Base-by-base conservation (phyloP, 1,284 basidiomycete genomes). In the Heterobasidion occidentale region DNA sequence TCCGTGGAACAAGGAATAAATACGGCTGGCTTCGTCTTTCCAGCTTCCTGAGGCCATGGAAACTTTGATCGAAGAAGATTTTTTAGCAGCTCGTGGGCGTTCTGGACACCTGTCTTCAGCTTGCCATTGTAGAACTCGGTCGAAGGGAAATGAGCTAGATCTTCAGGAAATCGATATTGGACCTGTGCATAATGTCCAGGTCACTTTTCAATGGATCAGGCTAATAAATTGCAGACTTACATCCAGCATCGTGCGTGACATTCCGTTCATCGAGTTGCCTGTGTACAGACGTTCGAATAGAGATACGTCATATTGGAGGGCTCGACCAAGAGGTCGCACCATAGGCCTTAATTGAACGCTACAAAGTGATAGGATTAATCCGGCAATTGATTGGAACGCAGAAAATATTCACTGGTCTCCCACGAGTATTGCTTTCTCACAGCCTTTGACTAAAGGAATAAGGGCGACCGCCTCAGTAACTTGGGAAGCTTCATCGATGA, bases 401-500 rank as follows among this genome's bases (percentile, higher is more conserved):
- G 36, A 52, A 14, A 8, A 9, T 33, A 70, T 81, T 70, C 60
- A 86, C 84, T 86, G 84, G 62, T 86, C 83, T 5, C 84, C 84
- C 7, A 86, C 84, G 15, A 86, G 68, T 6, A 86, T 76, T 0
- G 79, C 83, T 36, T 74, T 70, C 51, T 70, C 65, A 46, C 79
- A 77, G 1, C 82, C 83, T 64, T 86, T 86, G 9, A 84, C 81
- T 3, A 86, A 69, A 1, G 84, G 83, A 47, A 86, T 84, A 33
- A 86, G 68, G 0, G 82, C 77, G 51, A 76, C 76, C 2, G 83
- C 78, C 60, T 87, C 84, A 0, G 82, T 84, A 14, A 86, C 77
- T 62, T 86, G 84, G 0, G 83, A 85, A 0, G 83, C 83, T 60
- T 86, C 83, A 62, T 86, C 84, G 46, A 86, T 82, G 42, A 86